These are phyloP conservation scores for Rhododendron kiyosumense DNA, from an alignment of 148 eudicot genomes.

Conservation along the genomic window DNA sequence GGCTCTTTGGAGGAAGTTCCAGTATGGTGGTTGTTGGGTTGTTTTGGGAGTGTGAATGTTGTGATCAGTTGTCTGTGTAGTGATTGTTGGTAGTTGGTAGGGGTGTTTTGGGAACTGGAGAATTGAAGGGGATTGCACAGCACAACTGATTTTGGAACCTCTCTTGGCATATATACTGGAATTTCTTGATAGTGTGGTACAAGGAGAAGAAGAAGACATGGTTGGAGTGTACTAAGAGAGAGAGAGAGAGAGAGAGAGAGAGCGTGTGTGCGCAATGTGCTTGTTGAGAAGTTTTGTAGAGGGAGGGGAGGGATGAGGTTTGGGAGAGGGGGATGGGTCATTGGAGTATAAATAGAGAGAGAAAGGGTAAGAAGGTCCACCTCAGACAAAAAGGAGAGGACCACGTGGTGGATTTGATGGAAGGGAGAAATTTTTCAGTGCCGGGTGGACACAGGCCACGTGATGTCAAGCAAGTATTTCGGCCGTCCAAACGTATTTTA, in stretches of 20 bases:
- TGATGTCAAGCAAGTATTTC: no score
- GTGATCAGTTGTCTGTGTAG: background rate
- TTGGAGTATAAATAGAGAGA: constrained; percentile 23
- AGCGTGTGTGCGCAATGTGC: background rate
- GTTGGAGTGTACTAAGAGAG: background rate
- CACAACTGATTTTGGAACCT: constrained; percentile 11
- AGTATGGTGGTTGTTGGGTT: background rate
- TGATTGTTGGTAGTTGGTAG: background rate
- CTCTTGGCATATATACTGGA: constrained; percentile 4
- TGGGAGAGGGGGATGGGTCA: background rate
- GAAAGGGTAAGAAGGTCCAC: background rate
- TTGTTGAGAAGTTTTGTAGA: background rate
- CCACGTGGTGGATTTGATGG: background rate
- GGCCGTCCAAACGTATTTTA: no score
- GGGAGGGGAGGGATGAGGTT: background rate
- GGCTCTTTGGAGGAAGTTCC: constrained; percentile 43
- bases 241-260: background rate
- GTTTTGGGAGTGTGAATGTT: background rate
- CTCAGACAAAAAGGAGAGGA: background rate
- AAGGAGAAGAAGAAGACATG: background rate
- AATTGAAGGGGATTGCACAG: constrained; percentile 10
- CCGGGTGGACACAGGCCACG: no score
- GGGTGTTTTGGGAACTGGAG: constrained; percentile 4
- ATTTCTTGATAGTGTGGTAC: constrained; percentile 3
- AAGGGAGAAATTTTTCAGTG: no score